Evolutionary conservation across 345 rosid genomes (phyloP).

Genomic region (Camelina laxa): DNA sequence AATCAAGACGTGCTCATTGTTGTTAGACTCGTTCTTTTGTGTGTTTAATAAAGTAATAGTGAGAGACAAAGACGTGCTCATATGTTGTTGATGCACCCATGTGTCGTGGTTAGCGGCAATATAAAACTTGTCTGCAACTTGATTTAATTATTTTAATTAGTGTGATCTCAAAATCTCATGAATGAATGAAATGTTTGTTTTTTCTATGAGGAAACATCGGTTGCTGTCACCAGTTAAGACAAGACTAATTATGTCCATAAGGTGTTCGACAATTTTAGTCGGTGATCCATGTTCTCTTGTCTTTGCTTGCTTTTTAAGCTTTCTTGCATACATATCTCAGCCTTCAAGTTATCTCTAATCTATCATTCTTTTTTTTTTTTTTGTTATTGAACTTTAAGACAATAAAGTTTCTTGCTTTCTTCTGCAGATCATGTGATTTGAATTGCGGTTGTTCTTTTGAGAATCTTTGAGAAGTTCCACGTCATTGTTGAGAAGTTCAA

Average conservation of each 20-base stretch:
- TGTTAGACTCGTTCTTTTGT: not conserved
- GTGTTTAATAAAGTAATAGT: slow-evolving; percentile 6
- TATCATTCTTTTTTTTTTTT: not conserved
- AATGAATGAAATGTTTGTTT: slow-evolving; percentile 44
- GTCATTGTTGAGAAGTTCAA: not conserved
- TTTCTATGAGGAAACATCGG: slow-evolving; percentile 38
- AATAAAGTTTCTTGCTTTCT: slow-evolving; percentile 14
- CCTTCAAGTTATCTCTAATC: not conserved
- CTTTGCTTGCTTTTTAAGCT: slow-evolving; percentile 37
- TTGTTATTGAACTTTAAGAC: not conserved
- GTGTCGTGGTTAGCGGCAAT: slow-evolving; percentile 23
- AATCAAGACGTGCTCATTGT: slow-evolving; percentile 42
- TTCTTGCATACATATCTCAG: not conserved
- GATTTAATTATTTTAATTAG: not conserved
- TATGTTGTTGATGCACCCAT: slow-evolving; percentile 19
- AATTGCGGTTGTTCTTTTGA: no score
- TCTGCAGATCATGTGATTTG: slow-evolving; percentile 22
- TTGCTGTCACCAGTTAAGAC: slow-evolving; percentile 42
- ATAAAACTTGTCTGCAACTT: not conserved
- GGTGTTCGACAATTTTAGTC: not conserved
- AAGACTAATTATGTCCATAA: slow-evolving; percentile 17
- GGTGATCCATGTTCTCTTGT: slow-evolving; percentile 8
- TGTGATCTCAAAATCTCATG: not conserved
- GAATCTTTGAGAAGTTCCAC: not conserved
- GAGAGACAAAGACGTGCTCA: slow-evolving; percentile 36